Conservation (phyloP, 495 filamentous ascomycete genomes). For the Xeromyces bisporus region DNA sequence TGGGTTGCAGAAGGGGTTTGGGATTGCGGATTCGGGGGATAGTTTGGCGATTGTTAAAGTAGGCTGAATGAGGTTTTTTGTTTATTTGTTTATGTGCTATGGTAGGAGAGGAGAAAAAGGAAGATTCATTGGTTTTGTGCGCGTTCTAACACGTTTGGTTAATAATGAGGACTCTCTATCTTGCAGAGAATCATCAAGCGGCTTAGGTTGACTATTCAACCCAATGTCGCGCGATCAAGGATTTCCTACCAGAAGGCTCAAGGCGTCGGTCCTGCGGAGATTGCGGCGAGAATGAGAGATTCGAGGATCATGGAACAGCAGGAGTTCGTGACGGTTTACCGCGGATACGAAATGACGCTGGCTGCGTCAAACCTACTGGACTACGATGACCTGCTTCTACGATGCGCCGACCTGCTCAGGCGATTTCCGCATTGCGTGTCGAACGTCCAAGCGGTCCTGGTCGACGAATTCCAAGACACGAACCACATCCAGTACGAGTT, state of each 20-base stretch:
- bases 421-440: conserved; percentile 69
- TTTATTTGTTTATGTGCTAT: conserved; percentile 2
- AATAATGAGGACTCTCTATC: no score
- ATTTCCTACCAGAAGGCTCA: conserved; percentile 82
- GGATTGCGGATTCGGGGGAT: conserved; percentile 81
- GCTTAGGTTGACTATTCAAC: conserved; percentile 48
- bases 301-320: conserved; percentile 43
- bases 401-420: conserved; percentile 66
- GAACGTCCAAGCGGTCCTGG: conserved; percentile 80
- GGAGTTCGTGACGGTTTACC: conserved; percentile 58
- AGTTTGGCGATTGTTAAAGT: conserved; percentile 50
- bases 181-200: conserved; percentile 61
- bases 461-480: conserved; percentile 98
- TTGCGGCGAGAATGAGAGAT: conserved; percentile 18
- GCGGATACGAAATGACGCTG: conserved; percentile 62
- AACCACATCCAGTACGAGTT: conserved; percentile 90
- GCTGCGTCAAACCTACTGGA: conserved; percentile 70
- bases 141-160: no score
- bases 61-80: conserved; percentile 3
- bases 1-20: conserved; percentile 67
- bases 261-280: conserved; percentile 32
- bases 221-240: conserved; percentile 46
- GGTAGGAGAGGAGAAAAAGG: no score
- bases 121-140: no score
- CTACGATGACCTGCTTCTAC: conserved; percentile 84